Base-by-base conservation (phyloP, 1,139 yeast species). In the Starmera stellimalicola region DNA sequence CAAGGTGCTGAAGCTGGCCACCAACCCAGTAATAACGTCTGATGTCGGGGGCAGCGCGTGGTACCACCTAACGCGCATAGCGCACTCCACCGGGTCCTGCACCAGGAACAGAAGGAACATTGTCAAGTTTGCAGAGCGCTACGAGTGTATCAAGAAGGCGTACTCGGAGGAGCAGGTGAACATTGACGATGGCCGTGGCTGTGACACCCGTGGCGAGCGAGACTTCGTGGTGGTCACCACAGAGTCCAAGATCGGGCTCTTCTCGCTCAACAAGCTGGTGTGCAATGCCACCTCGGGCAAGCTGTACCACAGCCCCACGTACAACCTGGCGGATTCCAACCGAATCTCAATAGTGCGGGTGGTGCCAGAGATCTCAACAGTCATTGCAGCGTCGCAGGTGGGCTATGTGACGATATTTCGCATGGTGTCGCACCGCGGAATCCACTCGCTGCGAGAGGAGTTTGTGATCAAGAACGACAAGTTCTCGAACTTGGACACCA, bases 381-480 rank as follows among this genome's bases (percentile, higher is more conserved):
- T 70, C 16, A 55, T 77, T 5, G 72, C 67, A 0, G 77, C 68
- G 0, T 60, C 78, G 0, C 85, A 77, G 41, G 67, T 68, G 33
- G 85, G 87, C 0, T 51, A 68, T n/a, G 65, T 75, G 6, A 54
- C 77, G 1, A 54, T 79, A 0, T 65, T 77, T 55, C 52, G 88
- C 27, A 49, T 79, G 27, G 75, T 81, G 18, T 61, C 64, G 32
- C 65, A 65, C 47, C 52, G 77, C 19, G 84, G 84, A 0, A 50
- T 77, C 0, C 65, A 58, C 42, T 73, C 75, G 3, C 60, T 78
- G 65, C 56, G 87, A 29, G 82, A 76, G 43, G 88, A 79, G 46
- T 67, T 27, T 26, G 30, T 27, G n/a, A 28, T 28, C 6, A 14
- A 15, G 5, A 28, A n/a, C 15, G 16, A 15, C 14, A 25, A 17